These are phyloP conservation scores for Microsporum ferrugineum DNA, from an alignment of 2,329 filamentous ascomycete genomes.

Conservation along the genomic window DNA sequence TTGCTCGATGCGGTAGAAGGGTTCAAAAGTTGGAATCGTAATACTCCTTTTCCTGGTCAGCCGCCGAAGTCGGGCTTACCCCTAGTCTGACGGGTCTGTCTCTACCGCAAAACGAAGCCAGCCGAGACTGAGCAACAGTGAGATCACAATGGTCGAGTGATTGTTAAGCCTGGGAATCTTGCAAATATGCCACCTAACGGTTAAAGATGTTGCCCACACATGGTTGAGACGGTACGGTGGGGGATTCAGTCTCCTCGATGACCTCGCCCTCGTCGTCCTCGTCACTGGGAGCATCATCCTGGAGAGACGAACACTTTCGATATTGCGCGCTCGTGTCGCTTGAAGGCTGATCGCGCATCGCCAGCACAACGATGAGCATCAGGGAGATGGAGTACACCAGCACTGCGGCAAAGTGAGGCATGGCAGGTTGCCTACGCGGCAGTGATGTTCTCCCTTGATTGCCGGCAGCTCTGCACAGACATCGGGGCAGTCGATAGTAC, in stretches of 20 bases:
- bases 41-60: slow-evolving; percentile 84
- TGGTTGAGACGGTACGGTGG: slow-evolving; percentile 75
- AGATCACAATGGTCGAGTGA: slow-evolving; percentile 62
- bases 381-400: slow-evolving; percentile 71
- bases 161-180: slow-evolving; percentile 73
- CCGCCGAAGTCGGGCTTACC: slow-evolving; percentile 88
- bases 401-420: slow-evolving; percentile 85
- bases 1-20: slow-evolving; percentile 91
- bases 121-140: slow-evolving; percentile 69
- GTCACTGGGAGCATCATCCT: slow-evolving; percentile 72
- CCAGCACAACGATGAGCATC: slow-evolving; percentile 51
- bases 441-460: slow-evolving; percentile 58
- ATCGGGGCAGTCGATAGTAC: slow-evolving; percentile 79
- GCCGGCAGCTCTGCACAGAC: slow-evolving; percentile 74
- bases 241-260: slow-evolving; percentile 61
- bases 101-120: slow-evolving; percentile 87
- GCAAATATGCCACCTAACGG: slow-evolving; percentile 68
- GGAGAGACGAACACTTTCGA: slow-evolving; percentile 69
- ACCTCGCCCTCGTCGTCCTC: slow-evolving; percentile 90
- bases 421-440: slow-evolving; percentile 75
- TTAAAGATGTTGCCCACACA: slow-evolving; percentile 67
- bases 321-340: slow-evolving; percentile 62
- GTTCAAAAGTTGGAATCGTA: slow-evolving; percentile 89
- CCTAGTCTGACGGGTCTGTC: slow-evolving; percentile 76
- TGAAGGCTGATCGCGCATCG: slow-evolving; percentile 66